A percentile compares a stretch with the other conserved stretches of the same genome.
Evolutionary conservation across 495 filamentous ascomycete genomes (phyloP).

Genomic region (Aspergillus nanangensis): DNA sequence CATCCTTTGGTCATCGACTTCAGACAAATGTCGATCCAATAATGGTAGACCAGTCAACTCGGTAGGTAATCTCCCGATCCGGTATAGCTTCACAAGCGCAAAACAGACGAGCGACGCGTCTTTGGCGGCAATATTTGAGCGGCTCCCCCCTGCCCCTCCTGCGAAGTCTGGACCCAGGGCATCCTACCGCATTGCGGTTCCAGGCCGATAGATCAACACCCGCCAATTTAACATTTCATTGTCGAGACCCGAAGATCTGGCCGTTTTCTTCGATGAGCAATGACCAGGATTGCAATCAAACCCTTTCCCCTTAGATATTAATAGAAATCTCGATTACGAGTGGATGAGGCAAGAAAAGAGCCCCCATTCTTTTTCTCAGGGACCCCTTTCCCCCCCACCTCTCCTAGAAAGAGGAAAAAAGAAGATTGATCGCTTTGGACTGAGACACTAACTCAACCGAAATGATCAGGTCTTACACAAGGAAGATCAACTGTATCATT

Average conservation of each 20-base stretch:
- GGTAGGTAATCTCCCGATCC: neutral
- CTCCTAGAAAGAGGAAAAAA: neutral
- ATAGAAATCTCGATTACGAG: conserved; percentile 1
- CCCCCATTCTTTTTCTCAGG: no score
- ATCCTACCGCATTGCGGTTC: conserved; percentile 13
- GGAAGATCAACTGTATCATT: neutral
- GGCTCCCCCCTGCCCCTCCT: neutral
- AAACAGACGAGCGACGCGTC: conserved; percentile 9
- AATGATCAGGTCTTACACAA: neutral
- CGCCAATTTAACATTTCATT: conserved; percentile 20
- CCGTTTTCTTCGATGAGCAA: no score
- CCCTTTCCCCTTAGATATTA: conserved; percentile 1
- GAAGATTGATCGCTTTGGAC: neutral
- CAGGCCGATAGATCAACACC: conserved; percentile 21
- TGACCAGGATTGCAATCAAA: conserved; percentile 4
- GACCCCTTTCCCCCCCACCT: no score
- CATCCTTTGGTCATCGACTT: no score
- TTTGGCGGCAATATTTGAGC: conserved; percentile 11
- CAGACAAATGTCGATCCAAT: no score
- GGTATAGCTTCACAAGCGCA: conserved; percentile 3
- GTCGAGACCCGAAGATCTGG: conserved; percentile 9
- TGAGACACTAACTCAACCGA: neutral
- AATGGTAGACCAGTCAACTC: no score
- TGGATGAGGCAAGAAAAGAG: no score
- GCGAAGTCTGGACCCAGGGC: conserved; percentile 2